These are phyloP conservation scores for Pelomyxa schiedti DNA, from an alignment of 78 protist genomes.

Conservation along the genomic window DNA sequence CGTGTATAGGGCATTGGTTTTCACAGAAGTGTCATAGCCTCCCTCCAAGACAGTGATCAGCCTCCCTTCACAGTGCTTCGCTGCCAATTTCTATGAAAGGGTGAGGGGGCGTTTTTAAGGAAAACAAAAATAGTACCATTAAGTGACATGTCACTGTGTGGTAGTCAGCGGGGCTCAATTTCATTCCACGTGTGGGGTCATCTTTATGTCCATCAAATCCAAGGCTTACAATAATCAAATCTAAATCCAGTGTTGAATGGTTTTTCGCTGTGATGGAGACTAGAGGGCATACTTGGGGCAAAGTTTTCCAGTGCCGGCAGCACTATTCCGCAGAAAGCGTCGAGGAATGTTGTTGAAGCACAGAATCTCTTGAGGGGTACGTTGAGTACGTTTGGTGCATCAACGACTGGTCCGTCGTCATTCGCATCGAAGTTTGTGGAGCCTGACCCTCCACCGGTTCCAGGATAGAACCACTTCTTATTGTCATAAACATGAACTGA, in stretches of 20 bases:
- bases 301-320: not conserved
- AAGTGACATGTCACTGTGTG: not conserved
- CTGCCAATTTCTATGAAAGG: too few relatives aligned
- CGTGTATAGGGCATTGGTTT: slow-evolving; percentile 10
- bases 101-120: too few relatives aligned
- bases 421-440: too few relatives aligned
- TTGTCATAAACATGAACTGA: not conserved
- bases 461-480: not conserved
- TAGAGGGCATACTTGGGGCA: too few relatives aligned
- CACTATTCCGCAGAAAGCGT: not conserved
- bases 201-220: not conserved
- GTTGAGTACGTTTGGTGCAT: not conserved
- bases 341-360: not conserved
- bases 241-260: too few relatives aligned
- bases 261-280: too few relatives aligned
- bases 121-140: too few relatives aligned
- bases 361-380: not conserved
- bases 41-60: slow-evolving; percentile 51
- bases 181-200: not conserved
- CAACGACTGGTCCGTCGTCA: too few relatives aligned
- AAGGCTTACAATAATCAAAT: not conserved
- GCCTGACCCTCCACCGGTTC: too few relatives aligned
- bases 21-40: slow-evolving; percentile 36
- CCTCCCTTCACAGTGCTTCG: too few relatives aligned
- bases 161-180: not conserved